A percentile compares a stretch with the other conserved stretches of the same genome.
Evolutionary conservation across 2,329 filamentous ascomycete species (phyloP).

Genomic region (Huntiella bhutanensis): DNA sequence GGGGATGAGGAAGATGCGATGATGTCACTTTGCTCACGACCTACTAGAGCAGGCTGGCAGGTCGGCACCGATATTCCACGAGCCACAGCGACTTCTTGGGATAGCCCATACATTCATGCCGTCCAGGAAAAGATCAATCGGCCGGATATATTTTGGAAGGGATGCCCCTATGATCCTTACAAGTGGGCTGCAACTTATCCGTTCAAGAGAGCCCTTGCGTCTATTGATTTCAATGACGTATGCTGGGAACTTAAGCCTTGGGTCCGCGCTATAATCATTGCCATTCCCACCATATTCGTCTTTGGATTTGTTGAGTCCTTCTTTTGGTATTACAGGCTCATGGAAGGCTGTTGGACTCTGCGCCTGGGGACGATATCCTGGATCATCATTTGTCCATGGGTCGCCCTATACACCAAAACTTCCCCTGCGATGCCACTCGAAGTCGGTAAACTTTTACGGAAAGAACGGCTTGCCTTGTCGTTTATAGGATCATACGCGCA

Average conservation of each 20-base stretch:
- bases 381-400: conserved; percentile 14
- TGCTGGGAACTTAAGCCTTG: not conserved
- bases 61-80: too few species aligned
- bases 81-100: too few species aligned
- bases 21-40: too few species aligned
- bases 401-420: conserved; percentile 16
- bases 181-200: not conserved
- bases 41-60: too few species aligned
- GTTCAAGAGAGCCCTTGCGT: not conserved
- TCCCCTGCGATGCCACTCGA: conserved; percentile 13
- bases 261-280: conserved; percentile 14
- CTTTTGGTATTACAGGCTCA: conserved; percentile 18
- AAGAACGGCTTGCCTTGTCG: not conserved
- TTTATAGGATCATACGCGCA: not conserved
- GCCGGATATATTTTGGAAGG: too few species aligned
- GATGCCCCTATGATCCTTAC: not conserved
- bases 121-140: too few species aligned
- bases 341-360: conserved; percentile 16
- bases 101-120: too few species aligned
- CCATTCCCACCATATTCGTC: conserved; percentile 16
- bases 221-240: not conserved
- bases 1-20: fast-evolving
- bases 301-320: conserved; percentile 18
- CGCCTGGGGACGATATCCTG: conserved; percentile 18
- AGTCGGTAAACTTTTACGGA: conserved; percentile 6